Percentiles rank a stretch among this genome's conserved stretches.
Conservation (phyloP, 2,329 filamentous ascomycete genomes). For the Xylaria hypoxylon region DNA sequence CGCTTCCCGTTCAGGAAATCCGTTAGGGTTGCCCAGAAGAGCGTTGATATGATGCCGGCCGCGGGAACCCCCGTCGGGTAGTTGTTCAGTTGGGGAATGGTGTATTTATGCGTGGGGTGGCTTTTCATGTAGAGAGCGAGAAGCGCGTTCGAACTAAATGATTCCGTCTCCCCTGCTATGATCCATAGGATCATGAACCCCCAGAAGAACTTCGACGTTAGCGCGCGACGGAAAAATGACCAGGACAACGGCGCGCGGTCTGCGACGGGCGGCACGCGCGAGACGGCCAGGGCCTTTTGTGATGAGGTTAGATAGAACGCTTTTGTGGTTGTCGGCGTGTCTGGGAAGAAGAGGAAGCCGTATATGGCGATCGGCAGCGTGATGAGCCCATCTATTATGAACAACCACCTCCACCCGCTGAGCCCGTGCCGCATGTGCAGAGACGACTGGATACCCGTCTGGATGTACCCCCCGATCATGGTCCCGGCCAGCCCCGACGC, state of each 20-base stretch:
- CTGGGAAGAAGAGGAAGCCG: slow-evolving; percentile 65
- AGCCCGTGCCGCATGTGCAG: slow-evolving; percentile 61
- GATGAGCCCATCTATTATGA: slow-evolving; percentile 64
- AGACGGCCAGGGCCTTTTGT: slow-evolving; percentile 53
- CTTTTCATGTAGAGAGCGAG: slow-evolving; percentile 63
- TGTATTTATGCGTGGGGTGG: slow-evolving; percentile 58
- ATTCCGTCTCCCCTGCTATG: slow-evolving; percentile 77
- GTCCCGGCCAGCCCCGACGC: slow-evolving; percentile 69
- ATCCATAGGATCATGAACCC: slow-evolving; percentile 76
- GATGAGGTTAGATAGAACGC: slow-evolving; percentile 60
- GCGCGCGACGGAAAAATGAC: slow-evolving; percentile 65
- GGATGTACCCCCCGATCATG: slow-evolving; percentile 72
- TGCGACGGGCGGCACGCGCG: slow-evolving; percentile 55
- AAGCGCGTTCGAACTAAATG: slow-evolving; percentile 73
- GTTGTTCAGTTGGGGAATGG: slow-evolving; percentile 64
- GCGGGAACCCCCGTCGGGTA: slow-evolving; percentile 69
- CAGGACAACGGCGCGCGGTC: slow-evolving; percentile 60
- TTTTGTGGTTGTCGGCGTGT: slow-evolving; percentile 62
- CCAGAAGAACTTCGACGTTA: slow-evolving; percentile 73
- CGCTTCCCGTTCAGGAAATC: slow-evolving; percentile 73
- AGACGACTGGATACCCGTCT: slow-evolving; percentile 62
- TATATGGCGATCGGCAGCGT: slow-evolving; percentile 68
- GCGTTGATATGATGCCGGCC: slow-evolving; percentile 68
- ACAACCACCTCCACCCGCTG: slow-evolving; percentile 67
- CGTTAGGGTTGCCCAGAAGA: slow-evolving; percentile 77